These are phyloP conservation scores for Paraphaeosphaeria sporulosa DNA, from an alignment of 2,329 filamentous ascomycete species.

Conservation along the genomic window DNA sequence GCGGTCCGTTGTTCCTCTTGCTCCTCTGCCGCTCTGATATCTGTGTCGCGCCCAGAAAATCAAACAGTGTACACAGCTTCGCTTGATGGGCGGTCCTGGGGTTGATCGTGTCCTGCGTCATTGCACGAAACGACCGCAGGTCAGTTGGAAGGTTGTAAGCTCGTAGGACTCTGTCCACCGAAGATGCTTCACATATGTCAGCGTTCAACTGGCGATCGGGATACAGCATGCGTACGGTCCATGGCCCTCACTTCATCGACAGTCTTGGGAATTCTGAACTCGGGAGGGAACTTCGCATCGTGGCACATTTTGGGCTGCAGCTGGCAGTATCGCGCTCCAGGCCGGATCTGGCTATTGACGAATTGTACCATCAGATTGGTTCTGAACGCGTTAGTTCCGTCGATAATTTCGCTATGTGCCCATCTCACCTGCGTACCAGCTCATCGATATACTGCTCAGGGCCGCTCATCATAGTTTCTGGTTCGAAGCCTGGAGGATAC, in stretches of 20 bases:
- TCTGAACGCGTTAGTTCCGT: constrained; percentile 14
- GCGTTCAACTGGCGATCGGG: not conserved
- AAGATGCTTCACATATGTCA: constrained; percentile 23
- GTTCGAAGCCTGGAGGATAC: constrained; percentile 23
- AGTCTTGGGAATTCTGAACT: constrained; percentile 34
- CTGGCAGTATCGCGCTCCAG: constrained; percentile 28
- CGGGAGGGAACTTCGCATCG: constrained; percentile 40
- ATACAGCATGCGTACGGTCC: constrained; percentile 23
- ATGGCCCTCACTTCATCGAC: constrained; percentile 33
- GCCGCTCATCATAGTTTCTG: constrained; percentile 20
- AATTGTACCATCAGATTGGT: constrained; percentile 36
- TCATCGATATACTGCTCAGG: constrained; percentile 25
- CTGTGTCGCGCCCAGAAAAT: constrained; percentile 34
- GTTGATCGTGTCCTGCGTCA: constrained; percentile 19
- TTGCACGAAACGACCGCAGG: constrained; percentile 27
- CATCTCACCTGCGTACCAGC: constrained; percentile 25
- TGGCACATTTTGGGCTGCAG: constrained; percentile 44
- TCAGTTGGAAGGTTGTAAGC: constrained; percentile 36
- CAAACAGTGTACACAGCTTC: constrained; percentile 34
- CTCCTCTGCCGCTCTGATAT: constrained; percentile 28
- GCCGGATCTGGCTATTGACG: constrained; percentile 37
- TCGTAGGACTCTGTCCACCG: constrained; percentile 38
- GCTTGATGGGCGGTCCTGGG: constrained; percentile 26
- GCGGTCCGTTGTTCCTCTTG: constrained; percentile 18
- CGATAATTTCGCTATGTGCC: not conserved